These are phyloP conservation scores for Ganoderma lingzhi DNA, from an alignment of 1,284 basidiomycete genomes.

Conservation along the genomic window DNA sequence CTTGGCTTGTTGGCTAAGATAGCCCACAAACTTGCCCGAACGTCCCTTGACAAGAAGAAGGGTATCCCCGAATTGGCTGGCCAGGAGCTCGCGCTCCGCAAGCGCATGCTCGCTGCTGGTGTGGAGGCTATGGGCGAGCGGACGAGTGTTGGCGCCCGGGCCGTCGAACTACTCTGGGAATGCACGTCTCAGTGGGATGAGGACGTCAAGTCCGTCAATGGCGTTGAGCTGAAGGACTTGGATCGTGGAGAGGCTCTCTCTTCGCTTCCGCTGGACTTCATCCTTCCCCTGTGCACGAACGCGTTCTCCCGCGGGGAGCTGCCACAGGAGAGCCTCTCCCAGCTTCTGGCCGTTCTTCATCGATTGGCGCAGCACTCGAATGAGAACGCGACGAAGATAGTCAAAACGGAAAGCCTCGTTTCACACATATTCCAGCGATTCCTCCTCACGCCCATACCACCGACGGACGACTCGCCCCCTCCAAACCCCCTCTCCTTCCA, in stretches of 20 bases:
- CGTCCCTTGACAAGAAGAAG: slow-evolving; percentile 30
- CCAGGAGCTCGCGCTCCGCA: slow-evolving; percentile 56
- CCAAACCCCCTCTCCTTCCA: slow-evolving; percentile 65
- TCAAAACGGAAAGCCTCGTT: slow-evolving; percentile 62
- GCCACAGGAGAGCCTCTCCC: slow-evolving; percentile 57
- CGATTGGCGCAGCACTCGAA: slow-evolving; percentile 68
- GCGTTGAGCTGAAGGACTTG: slow-evolving; percentile 55
- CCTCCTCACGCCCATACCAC: slow-evolving; percentile 59
- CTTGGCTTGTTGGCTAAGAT: slow-evolving; percentile 78
- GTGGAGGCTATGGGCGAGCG: slow-evolving; percentile 69
- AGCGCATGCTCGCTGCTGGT: slow-evolving; percentile 70
- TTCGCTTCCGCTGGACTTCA: slow-evolving; percentile 59
- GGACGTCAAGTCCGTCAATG: slow-evolving; percentile 49
- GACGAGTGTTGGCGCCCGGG: slow-evolving; percentile 72
- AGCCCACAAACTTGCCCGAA: slow-evolving; percentile 50
- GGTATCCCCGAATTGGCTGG: slow-evolving; percentile 52
- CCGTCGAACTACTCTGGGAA: slow-evolving; percentile 76
- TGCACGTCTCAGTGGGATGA: slow-evolving; percentile 71
- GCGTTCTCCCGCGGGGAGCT: slow-evolving; percentile 51
- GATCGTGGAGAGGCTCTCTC: slow-evolving; percentile 39
- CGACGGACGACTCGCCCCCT: slow-evolving; percentile 39
- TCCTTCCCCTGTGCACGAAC: slow-evolving; percentile 60
- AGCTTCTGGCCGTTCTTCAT: slow-evolving; percentile 70
- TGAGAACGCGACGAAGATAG: slow-evolving; percentile 61
- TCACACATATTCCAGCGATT: slow-evolving; percentile 62